phyloP scores from a whole-genome alignment of 352 stramenopile species.

The Pythium vanterpoolii region DNA sequence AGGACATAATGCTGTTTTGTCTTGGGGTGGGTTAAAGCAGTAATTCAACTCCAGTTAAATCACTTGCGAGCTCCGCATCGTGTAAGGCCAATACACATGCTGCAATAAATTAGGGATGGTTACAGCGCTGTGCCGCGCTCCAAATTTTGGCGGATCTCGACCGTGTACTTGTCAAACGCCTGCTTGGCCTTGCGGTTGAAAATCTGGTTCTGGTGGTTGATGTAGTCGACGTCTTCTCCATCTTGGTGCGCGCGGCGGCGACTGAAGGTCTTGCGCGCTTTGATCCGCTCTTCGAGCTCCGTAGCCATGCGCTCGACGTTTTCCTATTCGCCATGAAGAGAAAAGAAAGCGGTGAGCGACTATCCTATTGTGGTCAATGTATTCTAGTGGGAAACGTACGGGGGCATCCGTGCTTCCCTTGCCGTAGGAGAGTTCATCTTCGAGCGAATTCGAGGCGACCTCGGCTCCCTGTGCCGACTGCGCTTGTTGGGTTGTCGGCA shows the following conservation, averaged over 20 bases:
- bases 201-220: constrained; percentile 97
- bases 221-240: constrained; percentile 94
- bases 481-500: constrained; percentile 37
- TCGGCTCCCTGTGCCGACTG: constrained; percentile 11
- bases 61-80: too few relatives aligned
- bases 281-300: constrained; percentile 68
- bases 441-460: constrained; percentile 23
- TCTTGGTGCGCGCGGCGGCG: constrained; percentile 75
- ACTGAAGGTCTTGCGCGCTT: constrained; percentile 75
- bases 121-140: constrained; percentile 97
- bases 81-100: background rate
- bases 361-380: background rate
- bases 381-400: constrained; percentile 24
- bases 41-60: too few relatives aligned
- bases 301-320: constrained; percentile 68
- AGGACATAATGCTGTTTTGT: too few relatives aligned
- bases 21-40: too few relatives aligned
- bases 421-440: constrained; percentile 65
- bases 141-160: constrained; percentile 97
- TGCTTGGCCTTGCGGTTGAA: constrained; percentile 98
- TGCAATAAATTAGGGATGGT: constrained; percentile 27
- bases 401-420: constrained; percentile 48
- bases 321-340: constrained; percentile 33
- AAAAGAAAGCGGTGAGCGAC: background rate
- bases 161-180: constrained; percentile 97